These are phyloP conservation scores for Sporisorium exsertum DNA, from an alignment of 1,284 basidiomycete species.

Conservation along the genomic window DNA sequence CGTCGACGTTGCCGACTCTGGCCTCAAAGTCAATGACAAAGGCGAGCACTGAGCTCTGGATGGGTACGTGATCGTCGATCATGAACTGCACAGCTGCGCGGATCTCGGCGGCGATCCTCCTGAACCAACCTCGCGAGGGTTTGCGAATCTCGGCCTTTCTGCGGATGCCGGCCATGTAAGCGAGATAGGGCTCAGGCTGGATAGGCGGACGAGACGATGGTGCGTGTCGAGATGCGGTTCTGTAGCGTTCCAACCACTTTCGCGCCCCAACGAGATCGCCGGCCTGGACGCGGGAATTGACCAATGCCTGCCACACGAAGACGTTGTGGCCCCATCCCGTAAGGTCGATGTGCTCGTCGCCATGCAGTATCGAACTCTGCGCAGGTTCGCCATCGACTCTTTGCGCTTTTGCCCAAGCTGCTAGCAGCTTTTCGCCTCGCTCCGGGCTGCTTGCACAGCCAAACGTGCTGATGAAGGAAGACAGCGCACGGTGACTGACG, in stretches of 20 bases:
- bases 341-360: constrained; percentile 13
- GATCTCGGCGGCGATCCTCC: neutral
- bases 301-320: constrained; percentile 29
- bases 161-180: constrained; percentile 32
- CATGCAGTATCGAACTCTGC: constrained; percentile 2
- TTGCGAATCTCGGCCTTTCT: neutral
- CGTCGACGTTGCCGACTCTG: constrained; percentile 17
- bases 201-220: constrained; percentile 2
- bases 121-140: neutral
- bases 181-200: constrained; percentile 26
- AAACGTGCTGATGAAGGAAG: constrained; percentile 27
- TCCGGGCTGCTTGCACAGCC: constrained; percentile 16
- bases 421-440: constrained; percentile 24
- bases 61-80: constrained; percentile 20
- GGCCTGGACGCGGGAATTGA: constrained; percentile 23
- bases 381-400: neutral
- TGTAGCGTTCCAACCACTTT: constrained; percentile 37
- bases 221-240: constrained; percentile 1
- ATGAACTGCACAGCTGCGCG: constrained; percentile 16
- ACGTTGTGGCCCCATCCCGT: constrained; percentile 38
- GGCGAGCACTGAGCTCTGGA: constrained; percentile 22
- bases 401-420: constrained; percentile 29
- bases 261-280: constrained; percentile 25
- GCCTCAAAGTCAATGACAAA: constrained; percentile 39
- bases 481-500: constrained; percentile 25